phyloP scores from a whole-genome alignment of 176 grass and related monocot species.

The Cymbopogon citratus region DNA sequence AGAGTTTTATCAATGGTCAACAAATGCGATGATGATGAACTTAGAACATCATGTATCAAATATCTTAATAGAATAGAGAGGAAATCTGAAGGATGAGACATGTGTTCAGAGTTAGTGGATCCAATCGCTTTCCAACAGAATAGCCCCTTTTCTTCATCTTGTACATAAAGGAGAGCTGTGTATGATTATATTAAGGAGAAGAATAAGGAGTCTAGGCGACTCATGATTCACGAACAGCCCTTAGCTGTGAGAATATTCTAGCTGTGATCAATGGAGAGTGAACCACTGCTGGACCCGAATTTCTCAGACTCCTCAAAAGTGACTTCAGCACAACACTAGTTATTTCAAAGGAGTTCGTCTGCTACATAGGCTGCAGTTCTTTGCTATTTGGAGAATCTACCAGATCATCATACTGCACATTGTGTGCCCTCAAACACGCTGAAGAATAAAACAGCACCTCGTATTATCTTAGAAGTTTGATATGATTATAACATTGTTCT shows the following conservation, averaged over 20 bases:
- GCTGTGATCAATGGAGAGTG: not conserved
- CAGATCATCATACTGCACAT: not conserved
- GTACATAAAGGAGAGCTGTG: no score
- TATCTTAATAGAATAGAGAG: not conserved
- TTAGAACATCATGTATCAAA: not conserved
- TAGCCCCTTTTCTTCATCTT: no score
- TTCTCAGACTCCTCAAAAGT: not conserved
- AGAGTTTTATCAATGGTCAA: not conserved
- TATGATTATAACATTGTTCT: constrained; percentile 4
- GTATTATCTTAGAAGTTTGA: not conserved
- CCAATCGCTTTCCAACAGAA: not conserved
- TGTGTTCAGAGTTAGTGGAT: not conserved
- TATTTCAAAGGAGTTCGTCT: not conserved
- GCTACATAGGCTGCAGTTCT: not conserved
- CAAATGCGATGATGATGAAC: not conserved
- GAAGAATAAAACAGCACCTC: not conserved
- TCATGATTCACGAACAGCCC: no score
- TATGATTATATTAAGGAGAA: no score
- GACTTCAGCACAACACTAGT: not conserved
- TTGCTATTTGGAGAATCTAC: not conserved
- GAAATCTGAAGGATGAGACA: not conserved
- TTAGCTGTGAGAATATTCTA: no score
- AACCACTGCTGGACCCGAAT: not conserved
- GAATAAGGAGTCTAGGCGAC: no score
- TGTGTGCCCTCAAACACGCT: not conserved